These are phyloP conservation scores for Onygena corvina DNA, from an alignment of 2,329 filamentous ascomycete genomes.

Conservation along the genomic window DNA sequence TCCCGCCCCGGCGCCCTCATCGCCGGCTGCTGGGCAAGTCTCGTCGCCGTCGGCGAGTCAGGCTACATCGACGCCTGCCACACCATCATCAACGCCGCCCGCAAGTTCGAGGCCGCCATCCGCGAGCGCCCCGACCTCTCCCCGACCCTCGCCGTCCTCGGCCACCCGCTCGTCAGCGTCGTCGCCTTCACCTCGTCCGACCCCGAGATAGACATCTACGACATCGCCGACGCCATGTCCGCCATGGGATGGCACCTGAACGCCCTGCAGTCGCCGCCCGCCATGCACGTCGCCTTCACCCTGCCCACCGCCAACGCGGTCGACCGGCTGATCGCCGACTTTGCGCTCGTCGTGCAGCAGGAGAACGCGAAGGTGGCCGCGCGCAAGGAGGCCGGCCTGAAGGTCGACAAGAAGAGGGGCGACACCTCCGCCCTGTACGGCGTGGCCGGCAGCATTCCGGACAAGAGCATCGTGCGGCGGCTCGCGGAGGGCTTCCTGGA, in stretches of 20 bases:
- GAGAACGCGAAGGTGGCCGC: slow-evolving; percentile 73
- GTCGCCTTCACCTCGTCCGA: slow-evolving; percentile 72
- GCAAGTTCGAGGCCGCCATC: slow-evolving; percentile 68
- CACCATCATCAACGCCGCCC: slow-evolving; percentile 75
- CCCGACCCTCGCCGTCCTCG: slow-evolving; percentile 65
- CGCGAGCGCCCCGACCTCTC: slow-evolving; percentile 55
- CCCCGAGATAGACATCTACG: slow-evolving; percentile 71
- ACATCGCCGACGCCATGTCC: slow-evolving; percentile 80
- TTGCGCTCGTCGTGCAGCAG: slow-evolving; percentile 45
- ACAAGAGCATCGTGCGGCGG: slow-evolving; percentile 89
- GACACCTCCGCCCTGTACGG: slow-evolving; percentile 86
- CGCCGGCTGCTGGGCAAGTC: slow-evolving; percentile 84
- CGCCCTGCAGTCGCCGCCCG: slow-evolving; percentile 78
- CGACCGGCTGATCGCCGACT: slow-evolving; percentile 64
- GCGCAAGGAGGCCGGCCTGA: slow-evolving; percentile 49
- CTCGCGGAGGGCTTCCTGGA: slow-evolving; percentile 85
- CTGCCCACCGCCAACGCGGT: slow-evolving; percentile 70
- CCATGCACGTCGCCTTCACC: slow-evolving; percentile 89
- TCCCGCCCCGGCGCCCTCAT: slow-evolving; percentile 88
- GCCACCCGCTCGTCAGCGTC: slow-evolving; percentile 77
- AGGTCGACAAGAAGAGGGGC: slow-evolving; percentile 39
- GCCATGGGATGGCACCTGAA: slow-evolving; percentile 89
- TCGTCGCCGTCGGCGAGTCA: slow-evolving; percentile 76
- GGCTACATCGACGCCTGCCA: slow-evolving; percentile 81
- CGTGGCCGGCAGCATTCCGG: slow-evolving; percentile 84